phyloP scores from a whole-genome alignment of 306 rosid species.

The Senna siamea region DNA sequence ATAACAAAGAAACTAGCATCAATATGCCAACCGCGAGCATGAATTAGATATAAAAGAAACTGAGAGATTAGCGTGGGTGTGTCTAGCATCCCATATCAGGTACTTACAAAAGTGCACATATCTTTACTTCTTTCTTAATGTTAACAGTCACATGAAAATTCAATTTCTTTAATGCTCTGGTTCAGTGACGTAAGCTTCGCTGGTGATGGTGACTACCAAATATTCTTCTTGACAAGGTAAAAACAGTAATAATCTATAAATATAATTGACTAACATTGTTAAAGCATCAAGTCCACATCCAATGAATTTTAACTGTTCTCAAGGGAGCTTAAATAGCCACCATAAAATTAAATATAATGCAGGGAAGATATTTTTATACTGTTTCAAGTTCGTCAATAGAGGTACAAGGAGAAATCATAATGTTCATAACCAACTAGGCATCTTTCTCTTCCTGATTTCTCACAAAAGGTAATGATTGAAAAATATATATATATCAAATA shows the following conservation, averaged over 20 bases:
- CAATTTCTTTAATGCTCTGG: constrained; percentile 21
- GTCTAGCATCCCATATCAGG: constrained; percentile 29
- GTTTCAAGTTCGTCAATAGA: constrained; percentile 18
- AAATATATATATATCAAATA: too few species aligned
- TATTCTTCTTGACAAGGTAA: constrained; percentile 1
- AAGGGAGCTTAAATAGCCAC: constrained; percentile 9
- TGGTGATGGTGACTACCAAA: neutral
- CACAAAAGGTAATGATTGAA: constrained; percentile 10
- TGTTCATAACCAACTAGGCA: constrained; percentile 17
- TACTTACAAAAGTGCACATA: constrained; percentile 1
- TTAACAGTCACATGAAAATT: constrained; percentile 16
- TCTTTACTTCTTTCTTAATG: neutral
- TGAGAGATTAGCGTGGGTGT: neutral
- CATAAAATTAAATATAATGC: constrained; percentile 22
- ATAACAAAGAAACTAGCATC: constrained; percentile 21
- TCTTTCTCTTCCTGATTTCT: constrained; percentile 22
- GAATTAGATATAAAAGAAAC: neutral
- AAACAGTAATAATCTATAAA: neutral
- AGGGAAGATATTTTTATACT: constrained; percentile 14
- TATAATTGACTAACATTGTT: neutral
- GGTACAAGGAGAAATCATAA: constrained; percentile 9
- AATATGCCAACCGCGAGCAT: constrained; percentile 28
- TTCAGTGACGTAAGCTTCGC: constrained; percentile 28
- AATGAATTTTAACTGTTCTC: neutral
- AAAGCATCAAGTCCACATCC: constrained; percentile 8